phyloP scores from a whole-genome alignment of 2,329 filamentous ascomycete genomes.

The Fragosphaeria purpurea region DNA sequence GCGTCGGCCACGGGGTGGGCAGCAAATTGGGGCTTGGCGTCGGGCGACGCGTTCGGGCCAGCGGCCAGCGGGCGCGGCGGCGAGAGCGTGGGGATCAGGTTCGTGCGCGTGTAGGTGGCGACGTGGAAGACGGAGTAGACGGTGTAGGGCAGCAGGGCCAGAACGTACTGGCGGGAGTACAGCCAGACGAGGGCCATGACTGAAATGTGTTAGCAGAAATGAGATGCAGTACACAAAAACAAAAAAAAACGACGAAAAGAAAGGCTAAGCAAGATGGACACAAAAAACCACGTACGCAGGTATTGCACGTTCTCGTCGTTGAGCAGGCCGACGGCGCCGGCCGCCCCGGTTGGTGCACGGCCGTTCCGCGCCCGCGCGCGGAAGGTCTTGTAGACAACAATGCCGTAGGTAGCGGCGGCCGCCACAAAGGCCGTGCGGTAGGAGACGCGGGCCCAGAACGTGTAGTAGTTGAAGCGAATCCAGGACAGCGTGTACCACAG shows the following conservation, averaged over 20 bases:
- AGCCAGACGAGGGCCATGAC: slow-evolving; percentile 95
- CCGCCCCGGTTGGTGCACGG: slow-evolving; percentile 37
- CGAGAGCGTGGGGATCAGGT: slow-evolving; percentile 78
- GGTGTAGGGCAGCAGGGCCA: slow-evolving; percentile 86
- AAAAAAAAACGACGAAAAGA: background rate
- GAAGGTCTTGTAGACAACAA: slow-evolving; percentile 97
- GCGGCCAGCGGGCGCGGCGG: slow-evolving; percentile 49
- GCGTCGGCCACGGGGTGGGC: slow-evolving; percentile 61
- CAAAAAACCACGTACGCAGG: slow-evolving; percentile 54
- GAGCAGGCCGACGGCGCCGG: slow-evolving; percentile 54
- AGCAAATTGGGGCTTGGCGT: slow-evolving; percentile 44
- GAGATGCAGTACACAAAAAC: background rate
- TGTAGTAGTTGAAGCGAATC: slow-evolving; percentile 79
- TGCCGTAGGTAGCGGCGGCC: slow-evolving; percentile 87
- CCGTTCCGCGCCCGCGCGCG: slow-evolving; percentile 64
- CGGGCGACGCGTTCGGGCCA: slow-evolving; percentile 44
- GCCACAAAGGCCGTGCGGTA: slow-evolving; percentile 88
- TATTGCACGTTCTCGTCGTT: slow-evolving; percentile 98
- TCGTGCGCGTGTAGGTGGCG: slow-evolving; percentile 88
- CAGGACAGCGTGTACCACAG: slow-evolving; percentile 78
- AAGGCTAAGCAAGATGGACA: background rate
- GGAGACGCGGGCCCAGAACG: slow-evolving; percentile 64
- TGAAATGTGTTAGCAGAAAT: slow-evolving; percentile 26
- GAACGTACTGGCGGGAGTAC: slow-evolving; percentile 74
- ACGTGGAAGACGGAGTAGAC: slow-evolving; percentile 99